Conservation (phyloP, 2,329 filamentous ascomycete species). For the Penicillium sp. region DNA sequence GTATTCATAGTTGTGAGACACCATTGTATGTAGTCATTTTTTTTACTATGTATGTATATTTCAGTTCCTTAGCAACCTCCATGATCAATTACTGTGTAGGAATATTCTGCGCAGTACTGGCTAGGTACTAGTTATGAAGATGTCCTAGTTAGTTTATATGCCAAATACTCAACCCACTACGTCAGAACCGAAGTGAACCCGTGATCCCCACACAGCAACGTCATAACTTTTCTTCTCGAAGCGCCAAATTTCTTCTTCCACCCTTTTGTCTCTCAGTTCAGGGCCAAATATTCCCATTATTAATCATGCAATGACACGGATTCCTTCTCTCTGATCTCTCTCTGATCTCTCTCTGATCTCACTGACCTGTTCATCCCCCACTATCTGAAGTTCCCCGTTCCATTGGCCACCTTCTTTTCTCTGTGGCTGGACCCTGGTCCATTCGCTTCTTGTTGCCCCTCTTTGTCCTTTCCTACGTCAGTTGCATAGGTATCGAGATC, state of each 20-base stretch:
- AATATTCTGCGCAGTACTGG: no score
- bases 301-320: slow-evolving; percentile 22
- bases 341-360: slow-evolving; percentile 17
- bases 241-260: slow-evolving; percentile 17
- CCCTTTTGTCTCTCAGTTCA: slow-evolving; percentile 7
- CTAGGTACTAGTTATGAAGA: no score
- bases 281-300: slow-evolving; percentile 9
- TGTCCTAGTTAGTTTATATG: no score
- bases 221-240: slow-evolving; percentile 25
- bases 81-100: no score
- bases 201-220: slow-evolving; percentile 30
- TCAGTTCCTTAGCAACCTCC: no score
- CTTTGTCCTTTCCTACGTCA: slow-evolving; percentile 7
- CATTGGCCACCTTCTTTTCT: slow-evolving; percentile 2
- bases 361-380: slow-evolving; percentile 10
- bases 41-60: no score
- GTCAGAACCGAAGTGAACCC: slow-evolving; percentile 18
- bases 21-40: no score
- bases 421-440: slow-evolving; percentile 19
- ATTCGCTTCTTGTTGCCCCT: slow-evolving; percentile 20
- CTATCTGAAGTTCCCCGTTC: slow-evolving; percentile 1
- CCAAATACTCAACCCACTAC: background rate
- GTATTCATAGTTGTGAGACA: no score
- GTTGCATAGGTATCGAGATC: background rate
- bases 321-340: slow-evolving; percentile 15